Base-by-base conservation (phyloP, 768 basidiomycete genomes). In the Hebeloma cylindrosporum region DNA sequence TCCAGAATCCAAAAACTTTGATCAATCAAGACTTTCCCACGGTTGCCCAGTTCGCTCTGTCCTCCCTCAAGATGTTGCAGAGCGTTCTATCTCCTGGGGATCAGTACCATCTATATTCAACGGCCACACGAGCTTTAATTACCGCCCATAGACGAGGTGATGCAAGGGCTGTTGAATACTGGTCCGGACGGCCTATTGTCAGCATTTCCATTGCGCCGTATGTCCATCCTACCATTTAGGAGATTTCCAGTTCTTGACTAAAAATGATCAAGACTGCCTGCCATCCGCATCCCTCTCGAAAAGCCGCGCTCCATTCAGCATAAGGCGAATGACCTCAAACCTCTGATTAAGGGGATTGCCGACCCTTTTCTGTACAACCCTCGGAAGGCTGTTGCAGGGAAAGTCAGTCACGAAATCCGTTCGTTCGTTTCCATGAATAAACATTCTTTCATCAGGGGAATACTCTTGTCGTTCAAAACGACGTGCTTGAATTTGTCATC, bases 331-430 rank as follows among this genome's bases (percentile, higher is more conserved):
- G 67, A 68, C 18, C 59, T 70, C 3, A 67, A 66, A 20, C 74
- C 82, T 2, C 70, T 84, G 36, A 64, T 85, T 3, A 68, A 73
- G 31, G 82, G 82, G 3, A 69, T 72, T 22, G 78, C 75, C 16
- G 88, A 93, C 60, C 85, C 89, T 1, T 97, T 97, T 66, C 68
- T 98, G 45, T 96, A 96, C 62, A 93, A 97, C 61, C 95, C 95
- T 2, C 73, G 94, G 45, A 82, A 78, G 58, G 65, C 76, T 5
- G 63, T 70, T 30, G 67, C 73, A 22, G 72, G 72, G 11, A 82
- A 83, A 73, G 87, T 89, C 31, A 57, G 72, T 51, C 21, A 6
- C 4, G 35, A 9, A 27, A 8, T 23, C 25, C 17, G 7, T 22
- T 25, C 29, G 18, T 10, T 17, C 17, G 7, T 40, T 33, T 7